Percentiles rank a stretch among this genome's conserved stretches.
phyloP scores from a whole-genome alignment of 257 asterid genomes.

The Anisodus tanguticus region DNA sequence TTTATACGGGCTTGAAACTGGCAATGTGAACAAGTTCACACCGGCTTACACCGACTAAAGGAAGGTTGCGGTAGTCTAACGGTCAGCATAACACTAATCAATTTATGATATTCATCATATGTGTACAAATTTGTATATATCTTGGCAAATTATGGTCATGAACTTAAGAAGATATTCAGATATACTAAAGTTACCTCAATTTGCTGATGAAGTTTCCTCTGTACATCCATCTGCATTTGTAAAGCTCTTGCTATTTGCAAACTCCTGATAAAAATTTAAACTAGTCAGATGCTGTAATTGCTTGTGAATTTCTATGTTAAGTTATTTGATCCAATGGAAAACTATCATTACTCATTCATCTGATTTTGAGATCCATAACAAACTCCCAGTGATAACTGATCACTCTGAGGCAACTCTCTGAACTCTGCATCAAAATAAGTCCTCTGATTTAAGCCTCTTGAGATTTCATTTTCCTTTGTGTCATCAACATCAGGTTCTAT shows the following conservation, averaged over 20 bases:
- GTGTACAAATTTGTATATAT: background rate
- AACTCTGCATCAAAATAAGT: conserved; percentile 46
- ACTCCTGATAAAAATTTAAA: conserved; percentile 44
- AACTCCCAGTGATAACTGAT: conserved; percentile 41
- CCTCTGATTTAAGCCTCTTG: conserved; percentile 6
- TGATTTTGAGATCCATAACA: conserved; percentile 56
- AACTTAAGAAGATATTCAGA: background rate
- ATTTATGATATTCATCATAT: background rate
- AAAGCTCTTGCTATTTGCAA: conserved; percentile 62
- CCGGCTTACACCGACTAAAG: background rate
- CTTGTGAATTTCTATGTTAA: background rate
- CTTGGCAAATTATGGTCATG: background rate
- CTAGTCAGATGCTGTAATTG: conserved; percentile 19
- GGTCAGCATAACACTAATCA: background rate
- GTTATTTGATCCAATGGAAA: conserved; percentile 11
- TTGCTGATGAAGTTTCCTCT: conserved; percentile 84
- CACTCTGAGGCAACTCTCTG: conserved; percentile 47
- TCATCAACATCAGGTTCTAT: background rate
- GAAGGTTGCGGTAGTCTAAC: background rate
- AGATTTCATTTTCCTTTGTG: background rate
- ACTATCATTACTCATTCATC: conserved; percentile 63
- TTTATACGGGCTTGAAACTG: background rate
- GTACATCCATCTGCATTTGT: conserved; percentile 92
- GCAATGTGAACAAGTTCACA: background rate
- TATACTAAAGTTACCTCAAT: conserved; percentile 61